phyloP scores from a whole-genome alignment of 2,329 filamentous ascomycete species.

The Penicillium sp. region DNA sequence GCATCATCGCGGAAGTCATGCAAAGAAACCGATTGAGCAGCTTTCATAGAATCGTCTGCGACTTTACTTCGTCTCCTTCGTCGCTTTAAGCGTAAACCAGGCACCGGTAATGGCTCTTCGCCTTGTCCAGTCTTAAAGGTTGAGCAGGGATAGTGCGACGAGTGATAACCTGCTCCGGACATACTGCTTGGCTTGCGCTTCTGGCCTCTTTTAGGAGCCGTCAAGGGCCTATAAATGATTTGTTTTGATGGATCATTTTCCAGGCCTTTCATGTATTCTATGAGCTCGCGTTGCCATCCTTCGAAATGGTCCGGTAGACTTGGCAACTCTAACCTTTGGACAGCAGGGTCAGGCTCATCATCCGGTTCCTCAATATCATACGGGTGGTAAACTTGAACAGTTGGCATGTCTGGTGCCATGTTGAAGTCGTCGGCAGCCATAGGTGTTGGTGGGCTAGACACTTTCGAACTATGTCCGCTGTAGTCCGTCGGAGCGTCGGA shows the following conservation, averaged over 20 bases:
- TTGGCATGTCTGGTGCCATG: constrained; percentile 3
- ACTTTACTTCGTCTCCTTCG: constrained; percentile 25
- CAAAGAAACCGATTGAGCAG: constrained; percentile 7
- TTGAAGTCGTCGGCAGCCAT: constrained; percentile 16
- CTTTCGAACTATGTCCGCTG: constrained; percentile 14
- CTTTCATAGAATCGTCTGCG: constrained; percentile 12
- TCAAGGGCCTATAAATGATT: constrained; percentile 4
- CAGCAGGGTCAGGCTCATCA: constrained; percentile 20
- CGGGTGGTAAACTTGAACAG: constrained; percentile 35
- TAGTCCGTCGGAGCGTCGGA: constrained; percentile 1
- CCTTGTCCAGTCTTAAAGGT: constrained; percentile 4
- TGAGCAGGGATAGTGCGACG: not conserved
- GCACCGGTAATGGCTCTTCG: constrained; percentile 12
- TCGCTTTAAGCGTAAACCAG: constrained; percentile 26
- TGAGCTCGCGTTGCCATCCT: constrained; percentile 34
- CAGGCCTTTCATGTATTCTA: constrained; percentile 34
- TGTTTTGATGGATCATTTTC: constrained; percentile 29
- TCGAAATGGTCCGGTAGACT: constrained; percentile 25
- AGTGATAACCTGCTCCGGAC: constrained; percentile 4
- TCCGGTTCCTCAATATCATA: constrained; percentile 42
- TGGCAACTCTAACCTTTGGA: constrained; percentile 10
- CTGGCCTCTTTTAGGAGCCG: constrained; percentile 27
- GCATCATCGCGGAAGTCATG: constrained; percentile 17
- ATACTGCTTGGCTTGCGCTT: constrained; percentile 36
- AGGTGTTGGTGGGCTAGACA: constrained; percentile 12